A percentile compares a stretch with the other conserved stretches of the same genome.
Evolutionary conservation across 2,329 filamentous ascomycete genomes (phyloP).

Genomic region (Orbilia oligospora): DNA sequence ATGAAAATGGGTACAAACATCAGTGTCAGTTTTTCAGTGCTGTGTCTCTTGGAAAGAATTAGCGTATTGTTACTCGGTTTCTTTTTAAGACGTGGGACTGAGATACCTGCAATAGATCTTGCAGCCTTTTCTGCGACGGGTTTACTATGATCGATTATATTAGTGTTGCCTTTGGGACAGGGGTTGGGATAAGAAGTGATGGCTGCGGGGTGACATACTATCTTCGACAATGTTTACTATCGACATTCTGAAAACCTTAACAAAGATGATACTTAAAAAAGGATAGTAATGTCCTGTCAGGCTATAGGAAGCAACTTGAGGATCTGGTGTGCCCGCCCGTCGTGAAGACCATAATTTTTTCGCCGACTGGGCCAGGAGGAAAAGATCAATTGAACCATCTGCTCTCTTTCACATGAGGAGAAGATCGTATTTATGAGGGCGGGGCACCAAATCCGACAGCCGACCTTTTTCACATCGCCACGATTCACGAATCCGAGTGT

Average conservation of each 20-base stretch:
- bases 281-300: too few relatives aligned
- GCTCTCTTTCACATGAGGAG: background rate
- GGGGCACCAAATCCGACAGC: background rate
- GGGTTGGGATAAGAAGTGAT: too few relatives aligned
- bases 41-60: background rate
- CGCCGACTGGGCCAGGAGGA: background rate
- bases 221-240: background rate
- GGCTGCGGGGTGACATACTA: background rate
- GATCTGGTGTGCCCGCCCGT: background rate
- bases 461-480: background rate
- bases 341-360: background rate
- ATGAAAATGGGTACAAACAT: background rate
- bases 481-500: too few relatives aligned
- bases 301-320: background rate
- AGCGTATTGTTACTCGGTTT: background rate
- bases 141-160: background rate
- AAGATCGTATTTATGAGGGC: background rate
- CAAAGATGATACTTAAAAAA: background rate
- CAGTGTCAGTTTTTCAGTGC: background rate
- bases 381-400: background rate
- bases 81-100: background rate
- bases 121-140: background rate
- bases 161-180: background rate
- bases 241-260: background rate
- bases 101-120: background rate